Base-by-base conservation (phyloP, 169 alveolate genomes). In the Cryptosporidium sp. region DNA sequence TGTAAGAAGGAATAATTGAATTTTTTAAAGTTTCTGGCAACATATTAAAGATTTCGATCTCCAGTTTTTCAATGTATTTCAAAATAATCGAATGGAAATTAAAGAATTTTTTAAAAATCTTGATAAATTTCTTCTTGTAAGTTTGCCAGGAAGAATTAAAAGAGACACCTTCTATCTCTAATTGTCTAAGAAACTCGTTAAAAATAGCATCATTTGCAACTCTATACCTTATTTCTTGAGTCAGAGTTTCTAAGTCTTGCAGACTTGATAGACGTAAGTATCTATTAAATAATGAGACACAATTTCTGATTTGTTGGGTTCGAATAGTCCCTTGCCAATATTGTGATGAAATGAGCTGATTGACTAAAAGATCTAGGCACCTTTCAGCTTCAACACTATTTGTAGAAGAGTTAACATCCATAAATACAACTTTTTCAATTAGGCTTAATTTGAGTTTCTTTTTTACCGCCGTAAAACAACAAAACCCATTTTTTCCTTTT, bases 301-400 rank as follows among this genome's bases (percentile, higher is more conserved):
- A 80, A 35, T 80, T 80, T 23, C 14, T 65, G 37, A 80, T 80
- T 37, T 62, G 89, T 14, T 80, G 68, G 5, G 89, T 41, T 3
- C 89, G 73, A 6, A 80, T 39, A 10, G 69, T 21, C 10, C 89
- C 89, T 65, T 80, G 89, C 89, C 89, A 80, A 26, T 80, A 80
- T 21, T 80, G 89, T 14, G 89, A 59, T 29, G 89, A 80, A 58
- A 10, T 62, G n/a, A 80, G 68, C 55, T 59, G 73, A 41, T 80
- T 80, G 3, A 80, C 55, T 41, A 80, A 29, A 21, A 80, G 41
- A 62, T 58, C 67, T 29, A 69, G 89, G 75, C 89, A 80, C 41
- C 89, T 80, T 43, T 43, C 69, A 62, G 89, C 89, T 80, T 80
- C 89, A 3, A 41, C 89, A 59, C 89, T 35, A 67, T 80, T 80